phyloP scores from a whole-genome alignment of 148 eudicot species.

The Fagopyrum esculentum region DNA sequence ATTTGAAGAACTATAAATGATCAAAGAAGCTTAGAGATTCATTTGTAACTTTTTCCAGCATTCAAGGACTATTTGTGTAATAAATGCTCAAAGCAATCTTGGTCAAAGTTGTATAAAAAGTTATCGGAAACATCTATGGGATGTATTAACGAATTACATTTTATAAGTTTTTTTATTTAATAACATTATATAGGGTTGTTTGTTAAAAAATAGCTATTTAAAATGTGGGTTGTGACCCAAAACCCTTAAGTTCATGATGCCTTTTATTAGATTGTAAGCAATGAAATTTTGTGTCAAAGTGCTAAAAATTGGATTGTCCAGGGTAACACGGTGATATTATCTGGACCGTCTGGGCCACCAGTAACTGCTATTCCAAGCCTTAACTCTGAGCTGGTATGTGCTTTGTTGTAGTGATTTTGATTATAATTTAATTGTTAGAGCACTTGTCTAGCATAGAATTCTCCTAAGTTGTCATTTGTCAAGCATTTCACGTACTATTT shows the following conservation, averaged over 20 bases:
- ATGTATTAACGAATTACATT: no score
- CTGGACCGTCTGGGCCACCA: constrained; percentile 94
- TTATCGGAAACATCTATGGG: no score
- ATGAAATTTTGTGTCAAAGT: not conserved
- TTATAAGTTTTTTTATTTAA: no score
- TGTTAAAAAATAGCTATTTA: no score
- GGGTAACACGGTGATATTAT: constrained; percentile 89
- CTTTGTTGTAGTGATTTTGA: not conserved
- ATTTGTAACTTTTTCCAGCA: no score
- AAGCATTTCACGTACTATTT: not conserved
- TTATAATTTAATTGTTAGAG: not conserved
- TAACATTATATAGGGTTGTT: no score
- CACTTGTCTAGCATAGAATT: not conserved
- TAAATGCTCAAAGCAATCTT: no score
- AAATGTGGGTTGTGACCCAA: no score
- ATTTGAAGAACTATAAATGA: no score
- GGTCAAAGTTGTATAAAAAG: no score
- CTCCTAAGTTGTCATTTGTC: not conserved
- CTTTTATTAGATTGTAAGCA: not conserved
- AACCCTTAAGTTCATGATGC: not conserved
- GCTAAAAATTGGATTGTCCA: constrained; percentile 26
- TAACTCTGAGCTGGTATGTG: constrained; percentile 83
- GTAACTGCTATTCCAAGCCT: constrained; percentile 77
- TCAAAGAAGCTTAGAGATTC: no score
- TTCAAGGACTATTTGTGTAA: no score